Evolutionary conservation across 495 filamentous ascomycete species (phyloP).

Genomic region (Neurospora tetrasperma): DNA sequence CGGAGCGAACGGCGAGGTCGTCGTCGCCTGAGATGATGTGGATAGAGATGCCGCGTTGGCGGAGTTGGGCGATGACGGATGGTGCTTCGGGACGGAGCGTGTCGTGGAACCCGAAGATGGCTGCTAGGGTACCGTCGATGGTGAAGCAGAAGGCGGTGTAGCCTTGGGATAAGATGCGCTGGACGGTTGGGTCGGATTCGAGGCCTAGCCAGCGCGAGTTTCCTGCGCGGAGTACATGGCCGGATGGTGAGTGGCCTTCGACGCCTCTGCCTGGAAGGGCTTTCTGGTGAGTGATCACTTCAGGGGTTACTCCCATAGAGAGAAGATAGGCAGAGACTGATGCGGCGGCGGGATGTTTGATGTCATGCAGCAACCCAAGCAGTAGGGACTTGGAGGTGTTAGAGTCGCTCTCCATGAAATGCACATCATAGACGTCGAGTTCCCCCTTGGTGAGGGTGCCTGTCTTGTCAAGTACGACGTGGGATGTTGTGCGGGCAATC

Average conservation of each 20-base stretch:
- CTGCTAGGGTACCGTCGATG: conserved; percentile 37
- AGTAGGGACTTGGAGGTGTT: conserved; percentile 14
- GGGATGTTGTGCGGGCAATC: conserved; percentile 47
- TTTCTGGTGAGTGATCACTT: conserved; percentile 30
- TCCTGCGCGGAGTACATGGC: conserved; percentile 40
- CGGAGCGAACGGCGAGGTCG: conserved; percentile 41
- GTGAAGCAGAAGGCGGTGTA: conserved; percentile 56
- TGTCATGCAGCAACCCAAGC: conserved; percentile 34
- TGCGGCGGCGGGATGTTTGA: conserved; percentile 59
- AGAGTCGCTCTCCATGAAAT: conserved; percentile 17
- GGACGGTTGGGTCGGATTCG: conserved; percentile 29
- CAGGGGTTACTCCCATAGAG: conserved; percentile 17
- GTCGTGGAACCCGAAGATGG: conserved; percentile 52
- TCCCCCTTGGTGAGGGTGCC: conserved; percentile 62
- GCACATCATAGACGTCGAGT: conserved; percentile 38
- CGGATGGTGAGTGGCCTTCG: conserved; percentile 14
- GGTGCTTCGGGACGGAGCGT: conserved; percentile 47
- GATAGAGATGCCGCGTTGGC: conserved; percentile 44
- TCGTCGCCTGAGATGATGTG: conserved; percentile 66
- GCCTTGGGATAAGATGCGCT: conserved; percentile 32
- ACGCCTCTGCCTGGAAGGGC: conserved; percentile 41
- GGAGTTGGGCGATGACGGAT: conserved; percentile 38
- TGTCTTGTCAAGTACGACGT: conserved; percentile 80
- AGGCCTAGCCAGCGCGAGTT: conserved; percentile 53
- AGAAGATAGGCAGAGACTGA: conserved; percentile 45